A percentile compares a stretch with the other conserved stretches of the same genome.
phyloP scores from a whole-genome alignment of 139 green algal genomes.

The Chlorella sp. region DNA sequence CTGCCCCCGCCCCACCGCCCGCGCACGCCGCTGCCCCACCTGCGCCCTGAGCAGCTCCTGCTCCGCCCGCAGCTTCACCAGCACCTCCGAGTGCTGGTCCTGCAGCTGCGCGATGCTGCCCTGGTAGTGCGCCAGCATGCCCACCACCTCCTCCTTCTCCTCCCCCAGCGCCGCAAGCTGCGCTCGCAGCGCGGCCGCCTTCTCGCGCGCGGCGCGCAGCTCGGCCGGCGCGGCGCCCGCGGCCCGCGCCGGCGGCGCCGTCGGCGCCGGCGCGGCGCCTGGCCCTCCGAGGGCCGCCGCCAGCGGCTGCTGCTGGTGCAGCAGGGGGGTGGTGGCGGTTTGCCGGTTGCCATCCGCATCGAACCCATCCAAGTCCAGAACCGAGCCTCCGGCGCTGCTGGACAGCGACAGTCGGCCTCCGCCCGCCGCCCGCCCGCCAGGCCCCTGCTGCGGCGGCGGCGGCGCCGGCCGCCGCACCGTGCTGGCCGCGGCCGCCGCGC shows the following conservation, averaged over 20 bases:
- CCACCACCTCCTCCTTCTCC: conserved; percentile 20
- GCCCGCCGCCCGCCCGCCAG: not conserved
- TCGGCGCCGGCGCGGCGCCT: not conserved
- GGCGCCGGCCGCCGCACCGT: conserved; percentile 7
- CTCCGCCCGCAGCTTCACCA: conserved; percentile 27
- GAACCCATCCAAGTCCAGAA: conserved; percentile 28
- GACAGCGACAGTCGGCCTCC: not conserved
- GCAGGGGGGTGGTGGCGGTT: not conserved
- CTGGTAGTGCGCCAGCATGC: conserved; percentile 38
- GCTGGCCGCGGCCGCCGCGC: not conserved
- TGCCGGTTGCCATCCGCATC: conserved; percentile 10
- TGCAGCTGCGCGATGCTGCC: conserved; percentile 29
- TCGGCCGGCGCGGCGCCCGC: not conserved
- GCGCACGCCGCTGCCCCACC: not conserved
- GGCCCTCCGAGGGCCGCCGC: not conserved
- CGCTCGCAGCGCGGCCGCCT: not conserved
- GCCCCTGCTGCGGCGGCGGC: conserved; percentile 1
- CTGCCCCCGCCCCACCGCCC: not conserved
- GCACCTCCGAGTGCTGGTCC: conserved; percentile 24
- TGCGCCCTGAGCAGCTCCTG: not conserved
- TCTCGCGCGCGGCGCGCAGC: not conserved
- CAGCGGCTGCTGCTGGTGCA: conserved; percentile 18
- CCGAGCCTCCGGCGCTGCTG: not conserved
- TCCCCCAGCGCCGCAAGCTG: conserved; percentile 11
- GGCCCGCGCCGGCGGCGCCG: not conserved